phyloP scores from a whole-genome alignment of 169 alveolate species.

The Babesia caballi region DNA sequence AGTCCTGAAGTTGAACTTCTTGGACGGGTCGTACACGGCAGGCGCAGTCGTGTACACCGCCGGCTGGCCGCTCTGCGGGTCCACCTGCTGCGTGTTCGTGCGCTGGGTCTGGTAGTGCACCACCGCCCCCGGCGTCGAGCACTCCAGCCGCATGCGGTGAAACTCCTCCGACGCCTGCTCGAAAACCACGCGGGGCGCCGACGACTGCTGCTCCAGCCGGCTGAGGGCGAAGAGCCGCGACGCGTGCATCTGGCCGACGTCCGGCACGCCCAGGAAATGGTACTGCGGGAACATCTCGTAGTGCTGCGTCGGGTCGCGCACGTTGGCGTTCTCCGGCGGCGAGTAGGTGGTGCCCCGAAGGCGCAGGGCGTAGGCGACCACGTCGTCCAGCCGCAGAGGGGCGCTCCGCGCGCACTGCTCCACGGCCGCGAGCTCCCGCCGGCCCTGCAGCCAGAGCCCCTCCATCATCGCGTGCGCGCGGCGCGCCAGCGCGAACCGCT shows the following conservation, averaged over 20 bases:
- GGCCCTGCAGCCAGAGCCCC: constrained; percentile 73
- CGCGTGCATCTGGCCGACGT: constrained; percentile 70
- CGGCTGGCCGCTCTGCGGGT: constrained; percentile 48
- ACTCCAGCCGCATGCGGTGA: constrained; percentile 34
- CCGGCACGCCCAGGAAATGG: constrained; percentile 73
- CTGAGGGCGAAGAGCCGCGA: constrained; percentile 67
- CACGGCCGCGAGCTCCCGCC: constrained; percentile 66
- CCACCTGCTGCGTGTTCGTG: constrained; percentile 8
- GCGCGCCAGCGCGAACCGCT: constrained; percentile 54
- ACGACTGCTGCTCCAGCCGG: constrained; percentile 59
- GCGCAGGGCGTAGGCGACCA: constrained; percentile 62
- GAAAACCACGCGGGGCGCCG: constrained; percentile 70
- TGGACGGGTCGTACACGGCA: constrained; percentile 21
- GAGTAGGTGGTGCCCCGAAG: constrained; percentile 74
- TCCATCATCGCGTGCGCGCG: constrained; percentile 67
- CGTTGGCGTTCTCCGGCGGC: constrained; percentile 76
- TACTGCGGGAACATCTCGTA: constrained; percentile 73
- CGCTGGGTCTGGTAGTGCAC: constrained; percentile 52
- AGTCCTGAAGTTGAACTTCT: constrained; percentile 38
- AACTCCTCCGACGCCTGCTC: constrained; percentile 55
- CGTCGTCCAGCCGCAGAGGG: constrained; percentile 64
- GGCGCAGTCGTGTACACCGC: constrained; percentile 44
- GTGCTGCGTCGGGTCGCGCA: constrained; percentile 70
- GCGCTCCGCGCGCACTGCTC: constrained; percentile 49
- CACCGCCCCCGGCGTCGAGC: constrained; percentile 22